Base-by-base conservation (phyloP, 1,284 basidiomycete species). In the Irpex rosettiformis region DNA sequence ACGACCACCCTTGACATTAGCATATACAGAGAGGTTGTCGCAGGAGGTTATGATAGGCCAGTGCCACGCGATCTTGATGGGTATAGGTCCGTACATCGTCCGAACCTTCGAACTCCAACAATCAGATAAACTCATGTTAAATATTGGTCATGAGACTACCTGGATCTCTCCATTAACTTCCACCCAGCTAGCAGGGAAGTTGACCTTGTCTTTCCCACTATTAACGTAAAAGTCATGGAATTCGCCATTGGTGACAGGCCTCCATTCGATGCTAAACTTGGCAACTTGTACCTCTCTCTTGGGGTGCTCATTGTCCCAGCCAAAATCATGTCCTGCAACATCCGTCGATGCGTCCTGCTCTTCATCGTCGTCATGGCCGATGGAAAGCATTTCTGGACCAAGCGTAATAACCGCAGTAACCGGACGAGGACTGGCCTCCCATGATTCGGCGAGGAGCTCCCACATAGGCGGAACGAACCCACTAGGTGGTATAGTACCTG, bases 221-320 rank as follows among this genome's bases (percentile, higher is more conserved):
- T 56, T 68, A 58, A 64, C 65, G 67, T 82, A 90, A 65, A 85
- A 89, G 43, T 79, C 68, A 65, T 81, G 81, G 69, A 88, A 91
- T 65, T 93, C 80, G 13, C 86, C 86, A 66, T 98, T 99, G 53
- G 88, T 91, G 52, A 98, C 80, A 1, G 95, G 94, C 60, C 91
- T 79, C 78, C 91, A 91, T 45, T 89, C 87, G 55, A 97, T 88
- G 61, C 78, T 80, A 77, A 98, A 87, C 56, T 79, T 55, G 25
- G 75, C 78, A 6, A 92, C 83, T 0, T 80, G 65, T 11, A 87
- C 81, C 16, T 70, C 70, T 22, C 89, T 76, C 62, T 76, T 75
- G 1, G 95, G 94, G 67, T 88, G 80, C 77, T 99, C 96, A 67
- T 94, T 96, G 72, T 99, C 97, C 96, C 96, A 98, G 0, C 96